Evolutionary conservation across 2,329 filamentous ascomycete species (phyloP).

Genomic region (Colletotrichum incanum): DNA sequence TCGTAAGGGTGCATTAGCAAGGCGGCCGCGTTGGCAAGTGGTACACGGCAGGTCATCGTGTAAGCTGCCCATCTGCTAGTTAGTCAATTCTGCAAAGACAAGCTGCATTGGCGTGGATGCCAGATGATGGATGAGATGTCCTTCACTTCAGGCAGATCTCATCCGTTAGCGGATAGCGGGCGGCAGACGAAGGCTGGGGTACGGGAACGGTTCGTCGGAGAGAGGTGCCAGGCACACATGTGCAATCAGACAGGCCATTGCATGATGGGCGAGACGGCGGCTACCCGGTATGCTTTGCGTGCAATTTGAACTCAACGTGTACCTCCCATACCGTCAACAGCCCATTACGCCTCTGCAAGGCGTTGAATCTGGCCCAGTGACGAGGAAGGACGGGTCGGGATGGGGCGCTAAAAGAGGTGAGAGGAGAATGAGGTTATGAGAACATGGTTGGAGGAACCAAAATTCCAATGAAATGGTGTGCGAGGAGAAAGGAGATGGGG

Average conservation of each 20-base stretch:
- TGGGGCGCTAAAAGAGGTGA: neutral
- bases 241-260: slow-evolving; percentile 3
- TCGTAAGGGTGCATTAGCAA: neutral
- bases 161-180: slow-evolving; percentile 32
- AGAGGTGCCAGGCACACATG: slow-evolving; percentile 24
- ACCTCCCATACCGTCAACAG: neutral
- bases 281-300: slow-evolving; percentile 8
- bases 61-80: neutral
- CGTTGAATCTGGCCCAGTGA: slow-evolving; percentile 1
- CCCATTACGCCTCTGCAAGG: slow-evolving; percentile 6
- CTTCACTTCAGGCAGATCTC: slow-evolving; percentile 32
- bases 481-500: slow-evolving; percentile 4
- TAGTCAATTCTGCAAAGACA: neutral
- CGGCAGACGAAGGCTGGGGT: slow-evolving; percentile 38
- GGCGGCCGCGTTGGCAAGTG: neutral
- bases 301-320: neutral
- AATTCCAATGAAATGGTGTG: slow-evolving; percentile 12
- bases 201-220: slow-evolving; percentile 23
- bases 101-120: slow-evolving; percentile 30
- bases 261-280: slow-evolving; percentile 3
- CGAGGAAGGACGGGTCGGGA: neutral
- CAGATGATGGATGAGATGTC: slow-evolving; percentile 12
- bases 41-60: neutral
- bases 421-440: slow-evolving; percentile 3
- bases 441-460: slow-evolving; percentile 35